Percentiles rank a stretch among this genome's conserved stretches.
Evolutionary conservation across 2,329 filamentous ascomycete species (phyloP).

Genomic region (Epichloe hybrida): DNA sequence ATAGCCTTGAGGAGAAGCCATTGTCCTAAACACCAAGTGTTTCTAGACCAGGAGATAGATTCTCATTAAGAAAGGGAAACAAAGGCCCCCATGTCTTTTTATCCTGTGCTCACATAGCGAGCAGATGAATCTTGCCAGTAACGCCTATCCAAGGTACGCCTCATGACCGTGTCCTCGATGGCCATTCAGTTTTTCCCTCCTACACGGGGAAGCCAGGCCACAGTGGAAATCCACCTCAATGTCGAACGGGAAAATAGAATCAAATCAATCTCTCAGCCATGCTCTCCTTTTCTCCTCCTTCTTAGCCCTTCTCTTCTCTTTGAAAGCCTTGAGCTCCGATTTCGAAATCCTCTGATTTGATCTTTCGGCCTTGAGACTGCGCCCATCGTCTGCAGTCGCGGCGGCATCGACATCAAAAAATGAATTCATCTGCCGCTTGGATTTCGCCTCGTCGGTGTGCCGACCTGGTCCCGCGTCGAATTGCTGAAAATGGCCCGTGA

Average conservation of each 20-base stretch:
- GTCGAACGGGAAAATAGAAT: neutral
- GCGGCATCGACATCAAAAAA: constrained; percentile 95
- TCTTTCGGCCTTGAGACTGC: constrained; percentile 82
- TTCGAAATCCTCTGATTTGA: constrained; percentile 73
- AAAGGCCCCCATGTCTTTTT: too few species aligned
- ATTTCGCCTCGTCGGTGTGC: constrained; percentile 80
- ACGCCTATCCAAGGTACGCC: neutral
- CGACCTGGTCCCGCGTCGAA: constrained; percentile 55
- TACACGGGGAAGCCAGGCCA: neutral
- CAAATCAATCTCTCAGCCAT: constrained; percentile 59
- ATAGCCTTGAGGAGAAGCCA: neutral
- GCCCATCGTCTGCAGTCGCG: constrained; percentile 79
- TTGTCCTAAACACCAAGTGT: too few species aligned
- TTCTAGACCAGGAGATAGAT: too few species aligned
- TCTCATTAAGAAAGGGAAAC: too few species aligned
- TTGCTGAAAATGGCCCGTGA: constrained; percentile 72
- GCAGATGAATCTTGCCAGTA: neutral
- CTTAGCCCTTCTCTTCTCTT: constrained; percentile 73
- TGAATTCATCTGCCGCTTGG: constrained; percentile 74
- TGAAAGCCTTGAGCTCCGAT: constrained; percentile 79
- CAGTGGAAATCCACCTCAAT: neutral
- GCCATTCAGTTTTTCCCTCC: neutral
- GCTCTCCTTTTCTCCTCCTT: constrained; percentile 92
- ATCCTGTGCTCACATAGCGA: too few species aligned
- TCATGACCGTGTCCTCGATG: neutral